Percentiles rank a stretch among this genome's conserved stretches.
Conservation (phyloP, 495 filamentous ascomycete species). For the Penicillium pulvis region DNA sequence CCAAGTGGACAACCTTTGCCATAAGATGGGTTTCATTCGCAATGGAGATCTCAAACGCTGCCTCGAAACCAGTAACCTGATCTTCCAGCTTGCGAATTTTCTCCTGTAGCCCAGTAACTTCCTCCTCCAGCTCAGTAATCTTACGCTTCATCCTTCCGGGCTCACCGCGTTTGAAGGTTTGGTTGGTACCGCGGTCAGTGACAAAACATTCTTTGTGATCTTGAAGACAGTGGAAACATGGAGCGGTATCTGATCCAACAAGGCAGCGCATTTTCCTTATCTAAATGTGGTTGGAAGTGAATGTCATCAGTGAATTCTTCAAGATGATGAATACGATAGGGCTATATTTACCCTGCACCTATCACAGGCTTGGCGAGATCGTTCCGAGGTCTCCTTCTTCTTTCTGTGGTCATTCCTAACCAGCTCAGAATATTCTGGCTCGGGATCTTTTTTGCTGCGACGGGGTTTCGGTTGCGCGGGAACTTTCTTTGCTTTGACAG, state of each 20-base stretch:
- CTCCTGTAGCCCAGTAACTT: not conserved
- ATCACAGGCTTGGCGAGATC: conserved; percentile 88
- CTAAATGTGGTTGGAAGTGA: not conserved
- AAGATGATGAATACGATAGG: not conserved
- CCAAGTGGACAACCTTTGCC: not conserved
- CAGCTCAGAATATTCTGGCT: conserved; percentile 63
- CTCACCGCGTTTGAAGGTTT: conserved; percentile 69
- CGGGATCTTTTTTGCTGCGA: conserved; percentile 24
- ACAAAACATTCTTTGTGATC: conserved; percentile 65
- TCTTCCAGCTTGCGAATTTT: not conserved
- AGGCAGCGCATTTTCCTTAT: conserved; percentile 1
- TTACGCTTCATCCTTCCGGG: conserved; percentile 6
- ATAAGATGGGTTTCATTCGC: not conserved
- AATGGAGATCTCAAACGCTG: too few relatives aligned
- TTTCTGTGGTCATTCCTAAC: conserved; percentile 41
- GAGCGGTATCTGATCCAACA: too few relatives aligned
- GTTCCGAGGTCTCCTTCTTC: conserved; percentile 63
- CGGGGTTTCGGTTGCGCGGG: conserved; percentile 6
- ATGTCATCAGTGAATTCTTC: not conserved
- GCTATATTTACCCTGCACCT: conserved; percentile 73
- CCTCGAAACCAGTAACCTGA: not conserved
- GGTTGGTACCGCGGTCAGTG: conserved; percentile 85
- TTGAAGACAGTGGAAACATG: not conserved
- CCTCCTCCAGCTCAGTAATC: not conserved
- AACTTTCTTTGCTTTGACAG: not conserved